phyloP scores from a whole-genome alignment of 331 rosid species.

The Quercus tomentella region DNA sequence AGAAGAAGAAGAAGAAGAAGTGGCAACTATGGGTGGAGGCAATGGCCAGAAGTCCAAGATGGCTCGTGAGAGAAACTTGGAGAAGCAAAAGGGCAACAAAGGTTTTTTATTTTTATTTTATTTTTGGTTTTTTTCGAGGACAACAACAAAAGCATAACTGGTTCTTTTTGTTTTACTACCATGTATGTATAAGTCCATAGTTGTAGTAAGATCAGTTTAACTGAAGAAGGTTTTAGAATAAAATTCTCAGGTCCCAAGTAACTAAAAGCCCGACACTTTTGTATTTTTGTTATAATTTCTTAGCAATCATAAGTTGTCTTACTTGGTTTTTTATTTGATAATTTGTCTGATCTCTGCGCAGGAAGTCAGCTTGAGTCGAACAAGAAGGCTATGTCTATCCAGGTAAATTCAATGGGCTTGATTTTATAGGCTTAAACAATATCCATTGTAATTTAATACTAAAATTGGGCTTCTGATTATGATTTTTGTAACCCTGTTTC shows the following conservation, averaged over 20 bases:
- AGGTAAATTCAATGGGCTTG: conserved; percentile 22
- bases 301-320: not conserved
- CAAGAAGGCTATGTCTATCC: conserved; percentile 60
- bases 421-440: too few relatives aligned
- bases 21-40: conserved; percentile 50
- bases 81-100: conserved; percentile 43
- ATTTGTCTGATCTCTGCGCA: conserved; percentile 8
- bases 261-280: not conserved
- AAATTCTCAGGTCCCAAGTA: not conserved
- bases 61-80: conserved; percentile 53
- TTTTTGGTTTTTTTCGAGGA: not conserved
- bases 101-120: not conserved
- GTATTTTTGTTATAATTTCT: not conserved
- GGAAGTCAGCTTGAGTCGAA: conserved; percentile 65
- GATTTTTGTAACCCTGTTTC: too few relatives aligned
- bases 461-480: not conserved
- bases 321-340: not conserved
- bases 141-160: not conserved
- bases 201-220: not conserved
- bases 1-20: not conserved
- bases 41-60: conserved; percentile 55
- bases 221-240: not conserved
- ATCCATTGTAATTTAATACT: not conserved
- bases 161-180: too few relatives aligned
- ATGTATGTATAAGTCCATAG: not conserved